A percentile compares a stretch with the other conserved stretches of the same genome.
These are phyloP conservation scores for Dictyophora rubrovolvata DNA, from an alignment of 768 basidiomycete genomes.

Conservation along the genomic window DNA sequence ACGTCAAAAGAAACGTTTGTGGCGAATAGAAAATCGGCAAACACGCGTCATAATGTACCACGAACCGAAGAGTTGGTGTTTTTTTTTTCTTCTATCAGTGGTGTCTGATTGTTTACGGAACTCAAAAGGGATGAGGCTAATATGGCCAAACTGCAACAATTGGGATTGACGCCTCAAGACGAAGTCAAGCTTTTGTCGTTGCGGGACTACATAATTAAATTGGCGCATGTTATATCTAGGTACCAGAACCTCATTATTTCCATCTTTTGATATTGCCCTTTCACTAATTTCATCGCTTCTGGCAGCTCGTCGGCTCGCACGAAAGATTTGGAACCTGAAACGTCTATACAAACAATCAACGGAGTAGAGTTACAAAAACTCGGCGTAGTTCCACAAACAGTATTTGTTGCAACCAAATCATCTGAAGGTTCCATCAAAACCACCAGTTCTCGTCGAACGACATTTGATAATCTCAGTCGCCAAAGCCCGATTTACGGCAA, in stretches of 20 bases:
- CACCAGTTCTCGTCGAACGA: neutral
- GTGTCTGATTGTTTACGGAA: neutral
- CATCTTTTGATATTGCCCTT: conserved; percentile 11
- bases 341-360: conserved; percentile 47
- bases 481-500: conserved; percentile 34
- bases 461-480: neutral
- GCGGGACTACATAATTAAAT: conserved; percentile 79
- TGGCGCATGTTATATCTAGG: conserved; percentile 74
- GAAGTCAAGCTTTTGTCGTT: conserved; percentile 82
- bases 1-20: conserved; percentile 66
- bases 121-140: conserved; percentile 63
- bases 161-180: conserved; percentile 76
- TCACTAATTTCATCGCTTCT: neutral
- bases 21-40: conserved; percentile 45
- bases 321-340: conserved; percentile 52
- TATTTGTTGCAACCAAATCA: conserved; percentile 51
- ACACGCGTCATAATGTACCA: conserved; percentile 28
- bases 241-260: conserved; percentile 18
- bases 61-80: conserved; percentile 70
- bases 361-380: conserved; percentile 79
- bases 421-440: conserved; percentile 5
- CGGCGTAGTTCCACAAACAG: conserved; percentile 81
- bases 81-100: neutral
- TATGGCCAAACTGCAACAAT: conserved; percentile 66
- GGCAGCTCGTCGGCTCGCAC: conserved; percentile 58